These are phyloP conservation scores for Rhizopogon salebrosus DNA, from an alignment of 768 basidiomycete genomes.

Conservation along the genomic window DNA sequence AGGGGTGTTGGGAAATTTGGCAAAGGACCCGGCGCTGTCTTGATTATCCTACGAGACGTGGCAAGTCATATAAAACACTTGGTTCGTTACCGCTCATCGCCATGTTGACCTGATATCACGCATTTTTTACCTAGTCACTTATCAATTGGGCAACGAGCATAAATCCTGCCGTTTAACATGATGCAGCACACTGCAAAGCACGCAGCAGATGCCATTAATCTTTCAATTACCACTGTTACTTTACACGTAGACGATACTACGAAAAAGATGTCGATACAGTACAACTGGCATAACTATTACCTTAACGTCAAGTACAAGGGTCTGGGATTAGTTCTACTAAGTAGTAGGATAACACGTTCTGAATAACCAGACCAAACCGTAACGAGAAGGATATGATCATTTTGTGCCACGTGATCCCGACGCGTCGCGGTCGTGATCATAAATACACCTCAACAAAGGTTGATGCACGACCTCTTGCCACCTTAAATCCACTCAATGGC, in stretches of 20 bases:
- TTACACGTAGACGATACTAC: too few species aligned
- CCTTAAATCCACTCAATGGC: slow-evolving; percentile 15
- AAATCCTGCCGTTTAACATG: too few species aligned
- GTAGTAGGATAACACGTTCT: too few species aligned
- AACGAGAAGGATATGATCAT: background rate
- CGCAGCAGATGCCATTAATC: too few species aligned
- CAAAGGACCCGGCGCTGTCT: slow-evolving; percentile 22
- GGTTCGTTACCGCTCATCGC: background rate
- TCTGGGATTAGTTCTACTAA: too few species aligned
- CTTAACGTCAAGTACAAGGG: too few species aligned
- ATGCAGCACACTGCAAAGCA: too few species aligned
- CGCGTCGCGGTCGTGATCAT: slow-evolving; percentile 1
- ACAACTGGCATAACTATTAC: too few species aligned
- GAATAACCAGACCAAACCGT: too few species aligned
- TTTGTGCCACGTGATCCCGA: slow-evolving; percentile 1
- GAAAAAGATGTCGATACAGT: too few species aligned
- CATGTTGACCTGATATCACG: background rate
- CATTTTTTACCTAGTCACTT: background rate
- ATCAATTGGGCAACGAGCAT: too few species aligned
- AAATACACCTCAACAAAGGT: slow-evolving; percentile 6
- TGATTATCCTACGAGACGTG: background rate
- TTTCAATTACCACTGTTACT: too few species aligned
- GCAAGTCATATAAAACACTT: background rate
- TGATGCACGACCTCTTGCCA: background rate
- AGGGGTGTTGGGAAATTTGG: slow-evolving; percentile 50